Base-by-base conservation (phyloP, 106 monocot genomes). In the Ottelia alismoides region DNA sequence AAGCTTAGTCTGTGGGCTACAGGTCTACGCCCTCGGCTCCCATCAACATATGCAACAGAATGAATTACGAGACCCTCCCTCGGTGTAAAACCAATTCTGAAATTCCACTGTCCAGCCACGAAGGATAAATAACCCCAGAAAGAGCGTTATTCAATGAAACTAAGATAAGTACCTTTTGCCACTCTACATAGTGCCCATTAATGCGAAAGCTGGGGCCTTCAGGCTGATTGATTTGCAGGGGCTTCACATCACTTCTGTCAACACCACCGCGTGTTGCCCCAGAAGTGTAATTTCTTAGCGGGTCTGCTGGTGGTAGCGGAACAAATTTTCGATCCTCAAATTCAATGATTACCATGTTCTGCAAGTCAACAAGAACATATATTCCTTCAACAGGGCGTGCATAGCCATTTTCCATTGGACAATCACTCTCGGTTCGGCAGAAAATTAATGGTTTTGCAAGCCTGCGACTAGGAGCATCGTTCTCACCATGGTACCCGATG, bases 151-250 rank as follows among this genome's bases (percentile, higher is more conserved):
- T 17, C 18, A 25, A 46, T 16, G 1, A 25, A 47, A 20, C 45
- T 2, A 45, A 60, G 0, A 30, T 40, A 32, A 28, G 1, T 72
- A 96, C 96, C 96, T 89, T 98, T 56, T 98, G 96, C 96, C 96
- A 98, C 50, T 98, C 79, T 11, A 98, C 66, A 63, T 76, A 98
- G 76, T 85, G 51, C 21, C 96, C 89, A 70, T 80, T 82, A 53
- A 98, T 70, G 45, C 85, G 81, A 62, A 98, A 98, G 66, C 96
- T 98, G 29, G 96, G 89, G n/a, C 96, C 89, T 51, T 98, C 96
- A 25, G 96, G 88, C 57, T 98, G 89, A 68, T 74, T 61, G 72
- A 98, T 98, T 30, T 77, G 85, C 51, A 98, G 51, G 55, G 89
- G 79, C 44, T 98, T 98, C 54, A 98, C 76, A 75, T 98, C 85